phyloP scores from a whole-genome alignment of 768 basidiomycete species.

The Leccinum sublutescens region DNA sequence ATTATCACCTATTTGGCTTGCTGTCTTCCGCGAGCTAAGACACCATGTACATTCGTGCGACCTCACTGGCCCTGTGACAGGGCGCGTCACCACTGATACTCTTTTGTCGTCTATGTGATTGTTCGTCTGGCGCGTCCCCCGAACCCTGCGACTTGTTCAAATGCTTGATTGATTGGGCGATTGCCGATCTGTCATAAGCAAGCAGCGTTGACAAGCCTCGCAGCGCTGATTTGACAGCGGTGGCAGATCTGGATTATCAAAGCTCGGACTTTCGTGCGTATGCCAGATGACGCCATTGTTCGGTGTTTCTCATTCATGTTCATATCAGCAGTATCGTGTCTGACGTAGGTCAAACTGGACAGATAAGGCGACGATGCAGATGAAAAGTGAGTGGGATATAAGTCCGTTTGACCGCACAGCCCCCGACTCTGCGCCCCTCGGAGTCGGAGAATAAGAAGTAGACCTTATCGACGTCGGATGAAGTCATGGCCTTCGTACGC shows the following conservation, averaged over 20 bases:
- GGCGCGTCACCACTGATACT: neutral
- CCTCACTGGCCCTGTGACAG: neutral
- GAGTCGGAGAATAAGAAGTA: conserved; percentile 20
- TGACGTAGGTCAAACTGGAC: neutral
- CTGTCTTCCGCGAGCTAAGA: conserved; percentile 1
- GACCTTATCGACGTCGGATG: conserved; percentile 14
- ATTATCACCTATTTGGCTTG: conserved; percentile 9
- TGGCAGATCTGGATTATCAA: conserved; percentile 6
- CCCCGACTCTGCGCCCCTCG: conserved; percentile 12
- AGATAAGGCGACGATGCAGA: conserved; percentile 9
- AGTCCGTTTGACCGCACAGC: conserved; percentile 6
- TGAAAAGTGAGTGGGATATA: conserved; percentile 1
- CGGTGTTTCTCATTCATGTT: conserved; percentile 14
- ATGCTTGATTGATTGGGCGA: conserved; percentile 4
- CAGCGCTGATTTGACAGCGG: conserved; percentile 17
- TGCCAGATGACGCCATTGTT: conserved; percentile 12
- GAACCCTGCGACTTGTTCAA: conserved; percentile 3
- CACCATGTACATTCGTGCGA: conserved; percentile 8
- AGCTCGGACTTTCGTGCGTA: neutral
- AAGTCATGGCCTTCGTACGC: conserved; percentile 5
- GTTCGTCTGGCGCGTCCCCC: conserved; percentile 4
- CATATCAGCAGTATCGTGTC: conserved; percentile 5
- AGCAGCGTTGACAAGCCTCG: neutral
- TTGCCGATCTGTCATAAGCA: neutral
- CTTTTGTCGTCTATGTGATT: conserved; percentile 7